A percentile compares a stretch with the other conserved stretches of the same genome.
phyloP scores from a whole-genome alignment of 2,329 filamentous ascomycete genomes.

The Colletotrichum falcatum region DNA sequence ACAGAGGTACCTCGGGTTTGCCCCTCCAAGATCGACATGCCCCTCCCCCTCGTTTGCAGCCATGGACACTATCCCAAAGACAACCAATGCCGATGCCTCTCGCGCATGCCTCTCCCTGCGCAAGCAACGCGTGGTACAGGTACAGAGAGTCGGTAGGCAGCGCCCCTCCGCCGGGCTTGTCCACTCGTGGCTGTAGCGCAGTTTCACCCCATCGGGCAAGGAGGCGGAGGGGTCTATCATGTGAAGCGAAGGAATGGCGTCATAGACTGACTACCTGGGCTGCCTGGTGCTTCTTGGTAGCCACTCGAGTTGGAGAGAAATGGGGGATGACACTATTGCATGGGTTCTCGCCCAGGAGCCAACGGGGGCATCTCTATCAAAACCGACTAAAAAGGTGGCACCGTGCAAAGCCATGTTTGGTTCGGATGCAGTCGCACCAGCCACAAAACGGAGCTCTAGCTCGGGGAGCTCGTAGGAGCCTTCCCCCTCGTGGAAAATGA shows the following conservation, averaged over 20 bases:
- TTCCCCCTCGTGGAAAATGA: background rate
- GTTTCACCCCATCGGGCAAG: conserved; percentile 40
- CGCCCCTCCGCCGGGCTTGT: conserved; percentile 21
- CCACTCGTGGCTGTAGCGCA: conserved; percentile 33
- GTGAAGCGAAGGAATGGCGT: conserved; percentile 40
- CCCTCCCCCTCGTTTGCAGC: conserved; percentile 33
- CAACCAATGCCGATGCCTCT: conserved; percentile 10
- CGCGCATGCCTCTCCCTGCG: conserved; percentile 28
- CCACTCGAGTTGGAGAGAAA: conserved; percentile 7
- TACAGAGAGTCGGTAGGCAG: background rate
- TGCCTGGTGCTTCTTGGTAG: conserved; percentile 19
- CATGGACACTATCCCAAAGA: conserved; percentile 5
- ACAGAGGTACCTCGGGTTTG: background rate
- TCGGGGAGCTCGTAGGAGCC: conserved; percentile 13
- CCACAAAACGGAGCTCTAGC: conserved; percentile 33
- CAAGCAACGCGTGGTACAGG: no score
- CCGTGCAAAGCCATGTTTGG: conserved; percentile 17
- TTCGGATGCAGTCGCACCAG: conserved; percentile 31
- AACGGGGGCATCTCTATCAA: conserved; percentile 28
- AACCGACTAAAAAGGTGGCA: conserved; percentile 23
- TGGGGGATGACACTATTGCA: conserved; percentile 7
- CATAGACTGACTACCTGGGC: conserved; percentile 34
- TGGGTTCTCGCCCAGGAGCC: conserved; percentile 17
- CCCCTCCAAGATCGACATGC: conserved; percentile 16
- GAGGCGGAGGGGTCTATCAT: conserved; percentile 41